Evolutionary conservation across 495 filamentous ascomycete species (phyloP).

Genomic region (Endocarpon pusillum): DNA sequence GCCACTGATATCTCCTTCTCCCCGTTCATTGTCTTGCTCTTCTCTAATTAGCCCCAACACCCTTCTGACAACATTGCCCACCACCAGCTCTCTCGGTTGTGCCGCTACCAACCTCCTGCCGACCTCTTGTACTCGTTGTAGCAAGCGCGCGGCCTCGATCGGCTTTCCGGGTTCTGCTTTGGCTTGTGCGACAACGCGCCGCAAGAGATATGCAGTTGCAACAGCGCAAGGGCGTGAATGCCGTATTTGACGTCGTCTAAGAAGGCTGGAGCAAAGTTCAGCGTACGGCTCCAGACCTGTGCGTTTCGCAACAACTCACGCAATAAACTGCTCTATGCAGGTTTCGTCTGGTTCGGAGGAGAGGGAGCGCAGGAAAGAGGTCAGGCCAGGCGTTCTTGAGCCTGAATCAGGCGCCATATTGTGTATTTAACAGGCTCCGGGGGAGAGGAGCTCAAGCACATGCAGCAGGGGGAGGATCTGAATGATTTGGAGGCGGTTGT

Average conservation of each 20-base stretch:
- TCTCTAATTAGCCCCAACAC: conserved; percentile 83
- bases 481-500: too few species aligned
- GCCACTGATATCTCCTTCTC: conserved; percentile 39
- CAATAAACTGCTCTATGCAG: conserved; percentile 64
- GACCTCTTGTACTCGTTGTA: conserved; percentile 56
- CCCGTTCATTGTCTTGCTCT: conserved; percentile 67
- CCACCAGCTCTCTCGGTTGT: conserved; percentile 74
- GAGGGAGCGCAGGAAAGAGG: conserved; percentile 60
- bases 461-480: too few species aligned
- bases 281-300: conserved; percentile 2
- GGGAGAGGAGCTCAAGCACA: too few species aligned
- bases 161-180: conserved; percentile 28
- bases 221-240: conserved; percentile 76
- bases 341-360: conserved; percentile 55
- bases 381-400: conserved; percentile 46
- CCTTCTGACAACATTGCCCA: conserved; percentile 83
- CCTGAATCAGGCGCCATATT: conserved; percentile 35
- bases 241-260: conserved; percentile 78
- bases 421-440: too few species aligned
- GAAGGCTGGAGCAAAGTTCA: conserved; percentile 37
- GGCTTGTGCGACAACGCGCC: conserved; percentile 60
- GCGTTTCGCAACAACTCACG: conserved; percentile 32
- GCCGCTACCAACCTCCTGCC: conserved; percentile 60
- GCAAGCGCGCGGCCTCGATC: conserved; percentile 55
- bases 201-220: conserved; percentile 75